These are phyloP conservation scores for Entonaema liquescens DNA, from an alignment of 495 filamentous ascomycete species.

Conservation along the genomic window DNA sequence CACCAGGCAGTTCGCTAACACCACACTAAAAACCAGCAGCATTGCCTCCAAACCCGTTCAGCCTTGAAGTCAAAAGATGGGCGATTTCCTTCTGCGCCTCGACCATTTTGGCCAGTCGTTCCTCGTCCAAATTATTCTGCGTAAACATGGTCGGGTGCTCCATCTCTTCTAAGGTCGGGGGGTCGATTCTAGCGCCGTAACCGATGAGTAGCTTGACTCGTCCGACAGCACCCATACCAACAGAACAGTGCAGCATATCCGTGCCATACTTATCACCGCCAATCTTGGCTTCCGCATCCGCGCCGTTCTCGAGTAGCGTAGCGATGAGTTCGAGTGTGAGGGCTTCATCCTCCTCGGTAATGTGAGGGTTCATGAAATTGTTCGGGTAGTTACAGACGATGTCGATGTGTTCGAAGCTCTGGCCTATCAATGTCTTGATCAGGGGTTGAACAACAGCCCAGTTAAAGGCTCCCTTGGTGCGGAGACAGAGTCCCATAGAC, in stretches of 20 bases:
- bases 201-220: not conserved
- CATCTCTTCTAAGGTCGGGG: not conserved
- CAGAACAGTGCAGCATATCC: not conserved
- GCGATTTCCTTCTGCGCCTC: not conserved
- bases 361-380: not conserved
- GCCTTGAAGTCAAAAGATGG: not conserved
- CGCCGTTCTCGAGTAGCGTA: not conserved
- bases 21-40: not conserved
- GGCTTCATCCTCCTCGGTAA: not conserved
- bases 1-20: not conserved
- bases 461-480: not conserved
- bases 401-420: not conserved
- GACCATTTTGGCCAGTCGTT: not conserved
- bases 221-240: not conserved
- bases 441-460: not conserved
- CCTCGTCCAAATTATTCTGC: not conserved
- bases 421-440: not conserved
- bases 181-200: not conserved
- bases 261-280: not conserved
- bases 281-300: not conserved
- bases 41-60: not conserved
- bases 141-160: not conserved
- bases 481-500: not conserved
- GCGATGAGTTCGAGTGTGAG: conserved; percentile 2
- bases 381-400: not conserved